Evolutionary conservation across 768 basidiomycete genomes (phyloP).

Genomic region (Pleurotus sapidus): DNA sequence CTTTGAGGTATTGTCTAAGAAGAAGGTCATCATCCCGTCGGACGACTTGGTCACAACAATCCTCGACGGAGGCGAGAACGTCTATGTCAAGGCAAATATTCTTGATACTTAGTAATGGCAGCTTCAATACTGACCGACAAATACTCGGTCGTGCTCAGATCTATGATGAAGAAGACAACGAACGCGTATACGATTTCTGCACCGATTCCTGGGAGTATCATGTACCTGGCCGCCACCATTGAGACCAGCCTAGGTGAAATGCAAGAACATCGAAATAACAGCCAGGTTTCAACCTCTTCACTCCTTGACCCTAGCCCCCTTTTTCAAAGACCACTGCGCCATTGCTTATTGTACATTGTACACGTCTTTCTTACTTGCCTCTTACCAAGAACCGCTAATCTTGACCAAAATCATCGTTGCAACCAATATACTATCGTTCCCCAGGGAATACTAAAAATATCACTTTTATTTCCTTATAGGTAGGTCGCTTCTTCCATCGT

Average conservation of each 20-base stretch:
- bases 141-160: background rate
- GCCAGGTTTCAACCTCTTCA: too few species aligned
- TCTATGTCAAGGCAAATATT: constrained; percentile 4
- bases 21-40: background rate
- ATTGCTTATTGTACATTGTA: background rate
- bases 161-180: constrained; percentile 2
- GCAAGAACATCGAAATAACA: too few species aligned
- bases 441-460: background rate
- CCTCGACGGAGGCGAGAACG: constrained; percentile 6
- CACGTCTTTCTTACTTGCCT: background rate
- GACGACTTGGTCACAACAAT: constrained; percentile 3
- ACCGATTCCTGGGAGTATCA: constrained; percentile 1
- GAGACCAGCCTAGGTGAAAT: background rate
- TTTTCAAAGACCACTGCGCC: background rate
- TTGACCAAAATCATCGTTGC: background rate
- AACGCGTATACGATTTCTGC: background rate
- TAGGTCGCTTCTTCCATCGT: constrained; percentile 6
- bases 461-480: background rate
- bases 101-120: background rate
- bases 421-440: background rate
- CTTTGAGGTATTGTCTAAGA: constrained; percentile 4
- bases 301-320: too few species aligned
- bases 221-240: background rate
- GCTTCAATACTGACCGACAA: background rate
- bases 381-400: background rate